phyloP scores from a whole-genome alignment of 305 asterid species.

The Rubia peregrina region DNA sequence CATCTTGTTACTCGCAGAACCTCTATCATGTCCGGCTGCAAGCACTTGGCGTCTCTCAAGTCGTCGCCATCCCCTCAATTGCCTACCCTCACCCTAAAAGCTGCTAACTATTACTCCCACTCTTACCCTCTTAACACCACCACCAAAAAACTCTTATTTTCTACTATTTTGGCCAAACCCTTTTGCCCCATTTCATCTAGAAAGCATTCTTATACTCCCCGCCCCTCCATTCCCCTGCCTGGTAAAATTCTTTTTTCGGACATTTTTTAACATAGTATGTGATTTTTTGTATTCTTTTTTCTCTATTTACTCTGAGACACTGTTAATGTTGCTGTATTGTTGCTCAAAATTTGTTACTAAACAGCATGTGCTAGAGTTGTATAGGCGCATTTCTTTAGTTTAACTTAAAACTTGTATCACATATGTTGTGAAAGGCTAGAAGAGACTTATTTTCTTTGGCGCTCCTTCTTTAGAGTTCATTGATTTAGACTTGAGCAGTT shows the following conservation, averaged over 20 bases:
- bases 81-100: conserved; percentile 2
- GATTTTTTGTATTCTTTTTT: background rate
- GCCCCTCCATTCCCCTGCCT: conserved; percentile 44
- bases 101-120: conserved; percentile 9
- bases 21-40: conserved; percentile 14
- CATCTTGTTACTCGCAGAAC: conserved; percentile 9
- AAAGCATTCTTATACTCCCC: conserved; percentile 27
- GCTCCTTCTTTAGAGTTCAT: background rate
- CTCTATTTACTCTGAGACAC: background rate
- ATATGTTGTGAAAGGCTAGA: background rate
- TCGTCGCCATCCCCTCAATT: conserved; percentile 11
- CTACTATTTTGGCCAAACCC: conserved; percentile 10
- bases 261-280: background rate
- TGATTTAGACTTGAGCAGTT: background rate
- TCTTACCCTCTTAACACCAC: background rate
- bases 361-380: background rate
- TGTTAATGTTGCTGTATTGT: background rate
- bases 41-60: conserved; percentile 16
- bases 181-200: conserved; percentile 22
- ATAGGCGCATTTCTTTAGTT: background rate
- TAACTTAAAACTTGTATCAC: background rate
- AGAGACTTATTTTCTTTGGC: background rate
- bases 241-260: conserved; percentile 24
- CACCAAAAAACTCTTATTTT: background rate
- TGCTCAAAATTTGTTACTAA: background rate